Evolutionary conservation across 148 eudicot species (phyloP).

Genomic region (Chenopodium album): DNA sequence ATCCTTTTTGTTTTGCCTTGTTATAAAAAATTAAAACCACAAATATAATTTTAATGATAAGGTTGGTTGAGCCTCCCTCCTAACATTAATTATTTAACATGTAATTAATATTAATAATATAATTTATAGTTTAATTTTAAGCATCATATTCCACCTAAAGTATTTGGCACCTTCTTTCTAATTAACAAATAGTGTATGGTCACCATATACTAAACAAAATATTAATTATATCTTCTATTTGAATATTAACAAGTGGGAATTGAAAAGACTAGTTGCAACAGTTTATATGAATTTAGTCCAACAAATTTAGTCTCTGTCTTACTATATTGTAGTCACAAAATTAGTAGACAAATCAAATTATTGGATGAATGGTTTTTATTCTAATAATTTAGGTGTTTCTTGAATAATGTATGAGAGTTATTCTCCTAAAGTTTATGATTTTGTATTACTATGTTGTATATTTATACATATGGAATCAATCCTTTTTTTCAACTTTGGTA

Average conservation of each 20-base stretch:
- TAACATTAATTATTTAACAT: constrained; percentile 8
- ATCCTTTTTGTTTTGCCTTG: constrained; percentile 30
- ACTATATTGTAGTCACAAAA: not conserved
- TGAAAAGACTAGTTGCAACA: constrained; percentile 1
- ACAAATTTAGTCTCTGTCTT: constrained; percentile 17
- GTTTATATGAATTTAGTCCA: constrained; percentile 9
- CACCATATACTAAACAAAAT: constrained; percentile 20
- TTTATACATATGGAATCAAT: not conserved
- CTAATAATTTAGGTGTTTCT: not conserved
- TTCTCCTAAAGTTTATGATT: too few species aligned
- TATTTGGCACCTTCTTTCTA: constrained; percentile 24
- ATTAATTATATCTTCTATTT: constrained; percentile 2
- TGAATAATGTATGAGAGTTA: not conserved
- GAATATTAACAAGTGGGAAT: constrained; percentile 22
- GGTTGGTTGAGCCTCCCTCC: constrained; percentile 29
- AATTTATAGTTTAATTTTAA: not conserved
- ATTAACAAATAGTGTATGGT: constrained; percentile 10
- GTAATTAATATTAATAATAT: too few species aligned
- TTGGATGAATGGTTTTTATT: not conserved
- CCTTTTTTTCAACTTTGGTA: not conserved
- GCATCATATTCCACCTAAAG: constrained; percentile 30
- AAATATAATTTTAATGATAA: constrained; percentile 23
- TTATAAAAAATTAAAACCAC: constrained; percentile 4
- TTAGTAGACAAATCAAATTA: constrained; percentile 12
- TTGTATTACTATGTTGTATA: too few species aligned